A percentile compares a stretch with the other conserved stretches of the same genome.
Evolutionary conservation across 2,329 filamentous ascomycete genomes (phyloP).

Genomic region (Ophiostoma ulmi): DNA sequence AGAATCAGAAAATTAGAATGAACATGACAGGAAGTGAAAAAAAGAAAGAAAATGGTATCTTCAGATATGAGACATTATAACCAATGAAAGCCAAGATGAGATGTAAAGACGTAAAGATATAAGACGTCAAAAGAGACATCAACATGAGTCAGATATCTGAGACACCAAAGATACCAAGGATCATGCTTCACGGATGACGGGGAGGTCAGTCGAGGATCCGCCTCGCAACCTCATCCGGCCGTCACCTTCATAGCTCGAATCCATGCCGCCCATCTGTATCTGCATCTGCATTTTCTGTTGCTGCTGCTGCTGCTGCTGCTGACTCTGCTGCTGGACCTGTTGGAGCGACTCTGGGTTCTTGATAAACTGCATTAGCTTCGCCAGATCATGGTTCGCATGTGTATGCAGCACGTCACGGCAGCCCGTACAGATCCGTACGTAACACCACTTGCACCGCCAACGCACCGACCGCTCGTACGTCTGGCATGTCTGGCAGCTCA

Average conservation of each 20-base stretch:
- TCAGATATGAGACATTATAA: not conserved
- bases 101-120: not conserved
- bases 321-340: not conserved
- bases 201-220: conserved; percentile 14
- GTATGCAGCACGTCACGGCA: conserved; percentile 43
- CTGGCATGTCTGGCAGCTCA: conserved; percentile 51
- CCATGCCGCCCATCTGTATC: not conserved
- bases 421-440: conserved; percentile 47
- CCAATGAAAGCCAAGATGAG: not conserved
- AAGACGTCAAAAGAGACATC: not conserved
- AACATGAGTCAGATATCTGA: not conserved
- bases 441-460: conserved; percentile 47
- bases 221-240: not conserved
- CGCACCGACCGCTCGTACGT: conserved; percentile 41
- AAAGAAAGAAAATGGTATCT: not conserved
- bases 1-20: not conserved
- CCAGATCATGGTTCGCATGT: conserved; percentile 42
- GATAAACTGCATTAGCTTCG: conserved; percentile 37
- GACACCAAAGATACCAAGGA: not conserved
- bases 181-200: conserved; percentile 23
- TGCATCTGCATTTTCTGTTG: not conserved
- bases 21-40: not conserved
- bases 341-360: conserved; percentile 1
- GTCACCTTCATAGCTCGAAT: not conserved
- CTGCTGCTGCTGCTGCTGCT: not conserved